These are phyloP conservation scores for Trebouxia sp. DNA, from an alignment of 139 green algal genomes.

Conservation along the genomic window DNA sequence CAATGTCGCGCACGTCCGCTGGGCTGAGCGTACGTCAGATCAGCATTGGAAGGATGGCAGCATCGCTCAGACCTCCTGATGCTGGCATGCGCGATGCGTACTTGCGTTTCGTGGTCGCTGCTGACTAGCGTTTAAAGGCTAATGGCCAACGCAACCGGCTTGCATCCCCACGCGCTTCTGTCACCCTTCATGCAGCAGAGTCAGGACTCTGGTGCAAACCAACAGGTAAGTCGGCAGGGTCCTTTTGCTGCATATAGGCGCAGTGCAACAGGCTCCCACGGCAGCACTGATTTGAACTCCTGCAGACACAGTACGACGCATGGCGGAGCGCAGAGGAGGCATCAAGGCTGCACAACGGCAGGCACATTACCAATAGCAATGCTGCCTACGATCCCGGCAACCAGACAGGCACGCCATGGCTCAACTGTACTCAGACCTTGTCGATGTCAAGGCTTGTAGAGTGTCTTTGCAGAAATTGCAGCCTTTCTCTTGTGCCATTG, in stretches of 20 bases:
- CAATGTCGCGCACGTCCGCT: too few species aligned
- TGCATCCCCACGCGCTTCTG: not conserved
- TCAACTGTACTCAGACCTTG: too few species aligned
- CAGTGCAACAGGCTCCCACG: too few species aligned
- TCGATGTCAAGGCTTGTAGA: not conserved
- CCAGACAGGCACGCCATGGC: not conserved
- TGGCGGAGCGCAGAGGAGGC: not conserved
- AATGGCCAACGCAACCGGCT: not conserved
- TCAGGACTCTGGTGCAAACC: not conserved
- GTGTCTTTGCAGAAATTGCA: too few species aligned
- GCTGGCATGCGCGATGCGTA: too few species aligned
- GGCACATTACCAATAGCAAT: not conserved
- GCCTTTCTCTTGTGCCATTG: not conserved
- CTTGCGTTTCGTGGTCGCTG: too few species aligned
- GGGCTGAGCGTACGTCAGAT: too few species aligned
- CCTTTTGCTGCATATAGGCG: too few species aligned
- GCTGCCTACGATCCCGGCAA: not conserved
- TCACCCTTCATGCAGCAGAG: conserved; percentile 25
- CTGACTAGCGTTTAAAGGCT: not conserved
- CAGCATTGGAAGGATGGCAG: too few species aligned
- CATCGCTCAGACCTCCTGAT: not conserved
- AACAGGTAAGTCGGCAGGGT: conserved; percentile 1
- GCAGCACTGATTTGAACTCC: not conserved
- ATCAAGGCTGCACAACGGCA: not conserved
- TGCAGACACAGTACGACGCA: not conserved